These are phyloP conservation scores for Penicillium sp. DNA, from an alignment of 2,329 filamentous ascomycete species.

Conservation along the genomic window DNA sequence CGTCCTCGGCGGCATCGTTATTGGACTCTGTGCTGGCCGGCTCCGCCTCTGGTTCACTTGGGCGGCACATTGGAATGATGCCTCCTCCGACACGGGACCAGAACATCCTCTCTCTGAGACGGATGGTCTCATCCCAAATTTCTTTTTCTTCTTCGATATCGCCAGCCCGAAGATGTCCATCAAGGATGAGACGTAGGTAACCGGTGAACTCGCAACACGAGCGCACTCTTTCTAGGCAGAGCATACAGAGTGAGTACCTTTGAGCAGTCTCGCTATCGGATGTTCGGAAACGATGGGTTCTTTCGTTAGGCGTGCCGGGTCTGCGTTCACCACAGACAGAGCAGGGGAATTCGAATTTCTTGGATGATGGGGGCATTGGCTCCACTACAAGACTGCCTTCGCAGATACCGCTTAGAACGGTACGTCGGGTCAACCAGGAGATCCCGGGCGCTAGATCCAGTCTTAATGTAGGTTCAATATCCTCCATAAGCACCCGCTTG, in stretches of 20 bases:
- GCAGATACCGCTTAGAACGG: constrained; percentile 71
- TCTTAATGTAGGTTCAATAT: constrained; percentile 86
- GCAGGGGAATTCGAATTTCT: constrained; percentile 56
- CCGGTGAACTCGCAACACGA: constrained; percentile 87
- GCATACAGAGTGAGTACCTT: constrained; percentile 79
- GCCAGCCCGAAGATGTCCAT: constrained; percentile 80
- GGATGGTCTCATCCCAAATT: constrained; percentile 90
- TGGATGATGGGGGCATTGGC: constrained; percentile 58
- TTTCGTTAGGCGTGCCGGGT: constrained; percentile 59
- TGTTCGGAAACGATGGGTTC: constrained; percentile 80
- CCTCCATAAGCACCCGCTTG: constrained; percentile 77
- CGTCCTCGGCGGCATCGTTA: neutral
- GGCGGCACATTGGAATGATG: constrained; percentile 58
- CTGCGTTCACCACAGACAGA: constrained; percentile 80
- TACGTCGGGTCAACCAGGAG: constrained; percentile 83
- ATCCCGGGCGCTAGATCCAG: constrained; percentile 82
- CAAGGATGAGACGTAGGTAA: constrained; percentile 81
- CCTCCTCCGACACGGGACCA: constrained; percentile 90
- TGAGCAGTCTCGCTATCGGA: constrained; percentile 80
- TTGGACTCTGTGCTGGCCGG: constrained; percentile 2
- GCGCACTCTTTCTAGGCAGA: constrained; percentile 73
- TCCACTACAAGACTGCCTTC: constrained; percentile 84
- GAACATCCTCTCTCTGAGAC: constrained; percentile 88
- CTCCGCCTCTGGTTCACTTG: constrained; percentile 18
- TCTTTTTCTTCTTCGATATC: constrained; percentile 74